These are phyloP conservation scores for Suillus alpinus DNA, from an alignment of 768 basidiomycete species.

Conservation along the genomic window DNA sequence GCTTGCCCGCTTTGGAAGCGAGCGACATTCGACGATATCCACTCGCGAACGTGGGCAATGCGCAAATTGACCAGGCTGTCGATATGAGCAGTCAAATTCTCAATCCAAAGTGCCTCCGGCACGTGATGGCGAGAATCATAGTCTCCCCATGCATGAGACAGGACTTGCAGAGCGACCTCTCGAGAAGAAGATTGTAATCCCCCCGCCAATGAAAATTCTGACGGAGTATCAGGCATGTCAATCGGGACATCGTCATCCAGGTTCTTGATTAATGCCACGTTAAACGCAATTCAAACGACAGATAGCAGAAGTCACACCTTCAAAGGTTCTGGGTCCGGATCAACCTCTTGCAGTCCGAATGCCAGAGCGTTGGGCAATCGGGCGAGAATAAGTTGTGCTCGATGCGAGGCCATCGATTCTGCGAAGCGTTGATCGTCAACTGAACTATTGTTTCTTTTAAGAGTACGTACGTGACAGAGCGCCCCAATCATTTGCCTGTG, in stretches of 20 bases:
- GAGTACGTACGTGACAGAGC: conserved; percentile 52
- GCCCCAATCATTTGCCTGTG: conserved; percentile 63
- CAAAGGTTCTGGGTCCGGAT: conserved; percentile 45
- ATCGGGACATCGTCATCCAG: conserved; percentile 48
- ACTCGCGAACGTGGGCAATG: conserved; percentile 46
- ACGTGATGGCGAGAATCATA: conserved; percentile 31
- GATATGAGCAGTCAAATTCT: conserved; percentile 37
- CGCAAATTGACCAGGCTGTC: conserved; percentile 39
- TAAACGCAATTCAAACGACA: background rate
- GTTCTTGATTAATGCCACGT: conserved; percentile 35
- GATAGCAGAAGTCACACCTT: conserved; percentile 36
- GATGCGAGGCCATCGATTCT: conserved; percentile 51
- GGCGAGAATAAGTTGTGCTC: conserved; percentile 38
- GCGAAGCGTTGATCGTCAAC: background rate
- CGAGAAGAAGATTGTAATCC: background rate
- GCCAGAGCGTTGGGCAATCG: conserved; percentile 47
- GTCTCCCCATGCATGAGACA: conserved; percentile 30
- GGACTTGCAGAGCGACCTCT: conserved; percentile 1
- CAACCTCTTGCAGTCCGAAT: conserved; percentile 44
- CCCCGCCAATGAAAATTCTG: conserved; percentile 32
- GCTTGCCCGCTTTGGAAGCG: conserved; percentile 46
- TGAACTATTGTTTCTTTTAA: background rate
- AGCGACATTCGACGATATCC: conserved; percentile 48
- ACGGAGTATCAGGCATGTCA: conserved; percentile 33
- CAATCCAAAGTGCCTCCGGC: conserved; percentile 43